Percentiles rank a stretch among this genome's conserved stretches.
phyloP scores from a whole-genome alignment of 495 filamentous ascomycete species.

The Penicillium mononematosum region DNA sequence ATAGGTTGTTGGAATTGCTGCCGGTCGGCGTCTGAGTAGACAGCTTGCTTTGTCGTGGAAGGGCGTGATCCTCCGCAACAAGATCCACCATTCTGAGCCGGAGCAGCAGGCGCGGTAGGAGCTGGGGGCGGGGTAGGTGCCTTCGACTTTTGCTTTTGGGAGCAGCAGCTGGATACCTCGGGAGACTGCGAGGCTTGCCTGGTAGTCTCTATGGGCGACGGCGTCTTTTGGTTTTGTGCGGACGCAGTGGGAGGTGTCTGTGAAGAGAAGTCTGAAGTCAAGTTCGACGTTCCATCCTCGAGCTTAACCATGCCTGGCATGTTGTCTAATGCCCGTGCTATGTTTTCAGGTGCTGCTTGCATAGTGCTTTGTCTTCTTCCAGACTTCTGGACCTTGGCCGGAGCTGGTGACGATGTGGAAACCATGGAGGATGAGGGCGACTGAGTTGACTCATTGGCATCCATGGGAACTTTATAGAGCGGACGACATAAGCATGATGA shows the following conservation, averaged over 20 bases:
- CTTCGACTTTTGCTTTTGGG: slow-evolving; percentile 29
- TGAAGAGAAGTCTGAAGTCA: slow-evolving; percentile 11
- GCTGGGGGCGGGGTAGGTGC: slow-evolving; percentile 12
- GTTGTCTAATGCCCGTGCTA: slow-evolving; percentile 28
- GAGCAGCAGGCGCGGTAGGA: slow-evolving; percentile 15
- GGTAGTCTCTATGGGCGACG: not conserved
- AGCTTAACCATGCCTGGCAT: slow-evolving; percentile 25
- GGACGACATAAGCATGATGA: slow-evolving; percentile 44
- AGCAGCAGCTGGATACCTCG: slow-evolving; percentile 28
- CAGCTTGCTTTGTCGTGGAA: not conserved
- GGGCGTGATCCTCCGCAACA: slow-evolving; percentile 33
- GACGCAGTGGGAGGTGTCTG: not conserved
- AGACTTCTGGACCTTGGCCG: slow-evolving; percentile 30
- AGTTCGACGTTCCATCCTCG: slow-evolving; percentile 21
- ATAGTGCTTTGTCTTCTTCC: slow-evolving; percentile 28
- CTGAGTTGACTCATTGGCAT: slow-evolving; percentile 19
- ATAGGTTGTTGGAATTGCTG: slow-evolving; percentile 8
- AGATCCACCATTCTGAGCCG: slow-evolving; percentile 24
- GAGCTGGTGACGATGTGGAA: slow-evolving; percentile 15
- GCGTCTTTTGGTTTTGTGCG: not conserved
- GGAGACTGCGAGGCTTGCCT: slow-evolving; percentile 3
- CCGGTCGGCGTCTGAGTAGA: slow-evolving; percentile 2
- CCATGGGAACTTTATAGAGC: slow-evolving; percentile 38
- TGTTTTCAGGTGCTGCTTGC: slow-evolving; percentile 30
- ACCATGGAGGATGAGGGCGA: slow-evolving; percentile 13